A percentile compares a stretch with the other conserved stretches of the same genome.
Evolutionary conservation across 1,139 yeast genomes (phyloP).

Genomic region (Pichia sp.): DNA sequence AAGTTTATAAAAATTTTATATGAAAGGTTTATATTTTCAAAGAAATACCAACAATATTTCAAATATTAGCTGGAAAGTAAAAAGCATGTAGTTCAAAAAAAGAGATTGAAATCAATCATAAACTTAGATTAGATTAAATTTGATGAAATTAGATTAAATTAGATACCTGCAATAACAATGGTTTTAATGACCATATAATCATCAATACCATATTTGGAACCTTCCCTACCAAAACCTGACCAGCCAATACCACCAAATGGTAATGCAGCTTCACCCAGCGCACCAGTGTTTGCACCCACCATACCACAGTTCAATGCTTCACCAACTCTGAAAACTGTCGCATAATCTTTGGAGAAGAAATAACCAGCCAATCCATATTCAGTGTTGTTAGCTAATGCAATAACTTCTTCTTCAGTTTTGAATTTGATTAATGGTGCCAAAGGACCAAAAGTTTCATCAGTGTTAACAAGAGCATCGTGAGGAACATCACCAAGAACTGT

Average conservation of each 20-base stretch:
- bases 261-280: conserved; percentile 60
- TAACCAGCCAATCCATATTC: conserved; percentile 78
- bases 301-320: conserved; percentile 73
- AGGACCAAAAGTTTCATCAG: conserved; percentile 91
- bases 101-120: too few species aligned
- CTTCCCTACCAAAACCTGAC: conserved; percentile 82
- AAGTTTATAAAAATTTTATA: too few species aligned
- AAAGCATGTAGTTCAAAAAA: too few species aligned
- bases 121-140: too few species aligned
- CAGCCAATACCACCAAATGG: conserved; percentile 83
- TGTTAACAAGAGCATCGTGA: conserved; percentile 49
- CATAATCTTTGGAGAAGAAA: conserved; percentile 61
- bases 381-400: conserved; percentile 61
- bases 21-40: too few species aligned
- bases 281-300: conserved; percentile 77
- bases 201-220: conserved; percentile 67
- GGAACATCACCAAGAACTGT: conserved; percentile 66
- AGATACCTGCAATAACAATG: conserved; percentile 31
- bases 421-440: conserved; percentile 73
- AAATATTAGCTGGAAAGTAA: too few species aligned
- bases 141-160: too few species aligned
- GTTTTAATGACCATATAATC: conserved; percentile 65
- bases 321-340: conserved; percentile 59
- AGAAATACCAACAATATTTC: too few species aligned
- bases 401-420: conserved; percentile 59